Evolutionary conservation across 345 rosid species (phyloP), one percentile per base, ranked within the genome.

Genomic region (Eucalyptus microcorys): DNA sequence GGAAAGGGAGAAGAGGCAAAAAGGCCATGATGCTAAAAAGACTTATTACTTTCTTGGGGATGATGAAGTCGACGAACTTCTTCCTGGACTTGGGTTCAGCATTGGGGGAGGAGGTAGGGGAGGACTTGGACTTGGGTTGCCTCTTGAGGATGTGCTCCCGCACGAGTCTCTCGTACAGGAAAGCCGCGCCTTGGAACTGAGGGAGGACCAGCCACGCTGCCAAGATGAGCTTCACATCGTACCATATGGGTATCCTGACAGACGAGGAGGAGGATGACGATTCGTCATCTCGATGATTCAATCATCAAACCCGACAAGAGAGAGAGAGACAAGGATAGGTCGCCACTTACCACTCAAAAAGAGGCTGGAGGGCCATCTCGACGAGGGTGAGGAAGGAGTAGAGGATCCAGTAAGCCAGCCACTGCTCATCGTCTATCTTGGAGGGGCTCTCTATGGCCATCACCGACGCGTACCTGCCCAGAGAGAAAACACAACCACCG

Each of bases 401-500:
- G 13, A 93, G 49, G 80, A 93, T 92, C 94, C 94, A 93, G 61
- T 93, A 93, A 49, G 94, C 94, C 52, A 93, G 93, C 94, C 94
- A 92, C 90, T 93, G 93, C 87, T 93, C 87, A 49, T 93, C 94
- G 68, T 93, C 93, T 83, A 87, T 42, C 86, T 89, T 92, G 8
- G 90, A 52, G 5, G 94, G 90, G 87, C 92, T 93, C 88, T 93
- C 94, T 88, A 93, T 92, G 13, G 94, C 94, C 86, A 93, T 57
- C 45, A 93, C 93, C 14, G 94, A 92, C 15, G 94, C 94, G 68
- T 93, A 93, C 83, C 93, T 92, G 76, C 53, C 49, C 2, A 40
- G 24, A 49, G 43, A 49, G 40, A 85, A 45, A 80, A 49, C 12
- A 13, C 4, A 27, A 30, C 21, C 21, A 49, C 16, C 30, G 13